These are phyloP conservation scores for Gilbertella persicaria DNA, from an alignment of 371 early-diverging fungal species.

Conservation along the genomic window DNA sequence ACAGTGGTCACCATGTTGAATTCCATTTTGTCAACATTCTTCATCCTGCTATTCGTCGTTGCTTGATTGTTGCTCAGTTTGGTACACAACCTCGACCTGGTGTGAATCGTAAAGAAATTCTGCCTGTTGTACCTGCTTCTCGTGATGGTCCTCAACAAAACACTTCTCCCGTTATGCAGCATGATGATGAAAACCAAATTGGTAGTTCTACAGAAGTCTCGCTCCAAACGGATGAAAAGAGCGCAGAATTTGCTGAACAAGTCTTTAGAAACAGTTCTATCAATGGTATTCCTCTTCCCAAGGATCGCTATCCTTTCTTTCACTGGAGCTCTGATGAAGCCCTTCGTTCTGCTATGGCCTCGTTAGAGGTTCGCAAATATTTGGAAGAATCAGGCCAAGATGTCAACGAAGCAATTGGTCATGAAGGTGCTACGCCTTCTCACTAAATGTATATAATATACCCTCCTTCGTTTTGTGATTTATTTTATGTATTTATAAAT, in stretches of 20 bases:
- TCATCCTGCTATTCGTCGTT: slow-evolving; percentile 38
- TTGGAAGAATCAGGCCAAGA: too few species aligned
- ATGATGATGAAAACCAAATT: too few species aligned
- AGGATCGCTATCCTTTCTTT: slow-evolving; percentile 51
- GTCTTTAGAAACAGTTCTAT: slow-evolving; percentile 18
- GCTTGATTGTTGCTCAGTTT: slow-evolving; percentile 47
- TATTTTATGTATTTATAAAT: too few species aligned
- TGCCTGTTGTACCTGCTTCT: slow-evolving; percentile 47
- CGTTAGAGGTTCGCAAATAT: too few species aligned
- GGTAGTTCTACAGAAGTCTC: neutral
- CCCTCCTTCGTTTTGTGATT: too few species aligned
- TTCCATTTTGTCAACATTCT: slow-evolving; percentile 54
- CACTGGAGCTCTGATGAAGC: slow-evolving; percentile 55
- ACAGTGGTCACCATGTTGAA: slow-evolving; percentile 56
- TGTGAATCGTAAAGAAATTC: slow-evolving; percentile 22
- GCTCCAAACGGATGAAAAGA: neutral
- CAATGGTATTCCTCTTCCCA: slow-evolving; percentile 38
- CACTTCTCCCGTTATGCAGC: too few species aligned
- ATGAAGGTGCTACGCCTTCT: too few species aligned
- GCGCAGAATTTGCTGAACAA: slow-evolving; percentile 11
- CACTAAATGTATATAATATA: too few species aligned
- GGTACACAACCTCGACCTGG: slow-evolving; percentile 31
- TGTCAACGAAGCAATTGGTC: too few species aligned
- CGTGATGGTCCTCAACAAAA: slow-evolving; percentile 30
- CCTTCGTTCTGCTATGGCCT: slow-evolving; percentile 42